A percentile compares a stretch with the other conserved stretches of the same genome.
Evolutionary conservation across 305 asterid species (phyloP).

Genomic region (Fraxinus ornus): DNA sequence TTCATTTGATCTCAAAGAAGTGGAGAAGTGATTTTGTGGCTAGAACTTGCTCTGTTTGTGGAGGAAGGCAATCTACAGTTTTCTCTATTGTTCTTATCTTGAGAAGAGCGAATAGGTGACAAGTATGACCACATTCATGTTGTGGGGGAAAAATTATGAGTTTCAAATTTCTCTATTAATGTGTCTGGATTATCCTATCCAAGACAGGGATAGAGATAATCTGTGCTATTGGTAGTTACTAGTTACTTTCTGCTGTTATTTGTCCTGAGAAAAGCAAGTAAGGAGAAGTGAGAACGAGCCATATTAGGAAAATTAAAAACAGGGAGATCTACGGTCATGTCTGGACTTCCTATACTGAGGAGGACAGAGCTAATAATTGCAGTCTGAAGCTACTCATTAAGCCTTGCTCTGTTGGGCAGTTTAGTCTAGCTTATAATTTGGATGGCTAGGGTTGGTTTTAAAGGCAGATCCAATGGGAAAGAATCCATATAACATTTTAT

Average conservation of each 20-base stretch:
- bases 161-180: background rate
- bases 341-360: background rate
- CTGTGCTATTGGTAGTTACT: background rate
- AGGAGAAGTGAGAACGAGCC: background rate
- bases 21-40: background rate
- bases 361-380: background rate
- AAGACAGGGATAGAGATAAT: background rate
- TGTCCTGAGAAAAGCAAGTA: background rate
- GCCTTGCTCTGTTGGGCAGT: background rate
- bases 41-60: background rate
- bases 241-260: background rate
- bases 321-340: background rate
- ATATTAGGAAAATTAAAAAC: background rate
- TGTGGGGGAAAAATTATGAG: background rate
- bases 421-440: background rate
- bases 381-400: background rate
- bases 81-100: background rate
- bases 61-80: background rate
- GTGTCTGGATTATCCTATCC: background rate
- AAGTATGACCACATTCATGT: background rate
- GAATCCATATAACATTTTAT: background rate
- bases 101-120: background rate
- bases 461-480: background rate
- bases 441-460: background rate
- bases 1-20: background rate